These are phyloP conservation scores for Sesbania bispinosa DNA, from an alignment of 306 rosid genomes.

Conservation along the genomic window DNA sequence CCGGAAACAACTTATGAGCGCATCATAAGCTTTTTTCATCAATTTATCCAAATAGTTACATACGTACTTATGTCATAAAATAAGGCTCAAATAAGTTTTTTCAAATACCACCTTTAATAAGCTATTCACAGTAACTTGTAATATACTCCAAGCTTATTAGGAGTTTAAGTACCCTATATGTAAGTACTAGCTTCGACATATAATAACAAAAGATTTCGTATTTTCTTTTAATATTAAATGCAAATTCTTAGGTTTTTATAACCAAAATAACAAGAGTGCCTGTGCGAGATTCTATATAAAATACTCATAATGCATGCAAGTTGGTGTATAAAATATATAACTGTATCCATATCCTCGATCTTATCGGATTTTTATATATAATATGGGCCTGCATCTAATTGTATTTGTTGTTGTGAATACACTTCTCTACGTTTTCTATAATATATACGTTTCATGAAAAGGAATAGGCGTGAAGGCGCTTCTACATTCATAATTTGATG, in stretches of 20 bases:
- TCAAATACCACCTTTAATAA: no score
- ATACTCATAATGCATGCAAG: not conserved
- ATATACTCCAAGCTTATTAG: no score
- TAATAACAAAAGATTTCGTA: not conserved
- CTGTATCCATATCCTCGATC: slow-evolving; percentile 13
- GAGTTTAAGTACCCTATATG: no score
- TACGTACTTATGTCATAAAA: no score
- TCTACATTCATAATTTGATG: not conserved
- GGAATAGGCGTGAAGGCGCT: not conserved
- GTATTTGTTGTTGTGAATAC: not conserved
- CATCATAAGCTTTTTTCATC: no score
- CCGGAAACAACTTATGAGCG: no score
- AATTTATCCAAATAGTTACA: no score
- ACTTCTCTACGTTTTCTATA: not conserved
- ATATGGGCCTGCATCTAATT: slow-evolving; percentile 12
- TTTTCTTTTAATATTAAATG: not conserved
- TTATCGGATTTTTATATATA: not conserved
- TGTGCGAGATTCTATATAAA: not conserved
- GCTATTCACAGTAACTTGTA: no score
- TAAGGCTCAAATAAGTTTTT: no score
- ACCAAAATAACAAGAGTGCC: not conserved
- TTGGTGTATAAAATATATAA: not conserved
- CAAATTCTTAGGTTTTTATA: not conserved
- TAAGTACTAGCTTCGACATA: no score
- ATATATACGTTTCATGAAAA: not conserved